A percentile compares a stretch with the other conserved stretches of the same genome.
Conservation (phyloP, 345 rosid genomes). For the Lepidium aucheri region DNA sequence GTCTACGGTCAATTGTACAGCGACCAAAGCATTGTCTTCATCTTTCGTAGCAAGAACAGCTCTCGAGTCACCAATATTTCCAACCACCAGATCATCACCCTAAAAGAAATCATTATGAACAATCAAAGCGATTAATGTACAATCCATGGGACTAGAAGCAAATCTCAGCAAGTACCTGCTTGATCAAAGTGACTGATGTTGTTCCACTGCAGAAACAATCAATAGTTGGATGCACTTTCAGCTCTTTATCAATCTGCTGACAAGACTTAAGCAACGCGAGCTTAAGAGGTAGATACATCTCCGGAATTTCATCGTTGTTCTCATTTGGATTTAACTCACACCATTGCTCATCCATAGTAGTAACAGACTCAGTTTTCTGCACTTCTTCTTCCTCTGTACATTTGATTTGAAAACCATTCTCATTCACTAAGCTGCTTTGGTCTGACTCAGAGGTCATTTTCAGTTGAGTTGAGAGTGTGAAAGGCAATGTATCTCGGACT, state of each 20-base stretch:
- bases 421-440: conserved; percentile 24
- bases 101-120: conserved; percentile 21
- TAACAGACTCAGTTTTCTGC: conserved; percentile 25
- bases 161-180: conserved; percentile 45
- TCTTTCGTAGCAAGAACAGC: conserved; percentile 81
- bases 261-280: conserved; percentile 65
- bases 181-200: conserved; percentile 83
- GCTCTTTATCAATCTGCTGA: conserved; percentile 74
- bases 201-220: conserved; percentile 99
- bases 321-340: conserved; percentile 35
- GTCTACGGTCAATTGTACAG: conserved; percentile 79
- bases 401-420: background rate
- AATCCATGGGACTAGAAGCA: background rate
- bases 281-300: conserved; percentile 54
- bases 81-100: conserved; percentile 77
- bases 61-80: conserved; percentile 91
- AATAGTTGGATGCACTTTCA: conserved; percentile 74
- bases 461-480: conserved; percentile 52
- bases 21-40: conserved; percentile 52
- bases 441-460: conserved; percentile 30
- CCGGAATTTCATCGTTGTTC: conserved; percentile 48
- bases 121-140: background rate
- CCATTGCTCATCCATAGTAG: conserved; percentile 64
- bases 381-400: conserved; percentile 36
- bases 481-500: conserved; percentile 83